These are phyloP conservation scores for Fusarium lyarnte DNA, from an alignment of 2,329 filamentous ascomycete species.

Conservation along the genomic window DNA sequence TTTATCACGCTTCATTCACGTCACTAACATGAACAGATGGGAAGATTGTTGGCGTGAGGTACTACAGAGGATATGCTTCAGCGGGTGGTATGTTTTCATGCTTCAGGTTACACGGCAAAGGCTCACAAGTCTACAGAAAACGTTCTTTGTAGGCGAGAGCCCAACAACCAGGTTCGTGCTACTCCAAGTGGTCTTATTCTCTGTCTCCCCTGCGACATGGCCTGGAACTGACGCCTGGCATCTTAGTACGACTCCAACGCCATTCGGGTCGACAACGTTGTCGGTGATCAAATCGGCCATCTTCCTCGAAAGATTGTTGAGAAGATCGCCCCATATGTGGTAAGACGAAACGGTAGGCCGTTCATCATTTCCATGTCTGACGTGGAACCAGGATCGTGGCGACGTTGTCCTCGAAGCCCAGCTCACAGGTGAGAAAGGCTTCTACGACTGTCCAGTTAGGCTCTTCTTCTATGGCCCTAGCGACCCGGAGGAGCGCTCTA, in stretches of 20 bases:
- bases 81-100: slow-evolving; percentile 53
- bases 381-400: slow-evolving; percentile 60
- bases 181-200: slow-evolving; percentile 22
- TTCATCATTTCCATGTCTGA: slow-evolving; percentile 16
- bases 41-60: slow-evolving; percentile 64
- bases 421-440: slow-evolving; percentile 72
- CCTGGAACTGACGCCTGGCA: slow-evolving; percentile 3
- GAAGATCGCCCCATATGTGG: slow-evolving; percentile 80
- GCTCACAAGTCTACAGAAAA: slow-evolving; percentile 53
- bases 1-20: neutral
- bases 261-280: slow-evolving; percentile 81
- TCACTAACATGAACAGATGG: slow-evolving; percentile 47
- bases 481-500: slow-evolving; percentile 60
- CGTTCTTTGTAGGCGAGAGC: slow-evolving; percentile 72
- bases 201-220: neutral
- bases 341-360: slow-evolving; percentile 46
- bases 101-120: neutral
- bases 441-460: slow-evolving; percentile 77
- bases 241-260: slow-evolving; percentile 75
- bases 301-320: slow-evolving; percentile 72
- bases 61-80: slow-evolving; percentile 71
- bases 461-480: slow-evolving; percentile 76
- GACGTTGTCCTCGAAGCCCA: slow-evolving; percentile 74
- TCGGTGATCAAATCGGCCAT: slow-evolving; percentile 80
- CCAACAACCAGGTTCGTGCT: slow-evolving; percentile 63